Evolutionary conservation across 805 yeast species (phyloP).

Genomic region (Teunomyces cretensis): DNA sequence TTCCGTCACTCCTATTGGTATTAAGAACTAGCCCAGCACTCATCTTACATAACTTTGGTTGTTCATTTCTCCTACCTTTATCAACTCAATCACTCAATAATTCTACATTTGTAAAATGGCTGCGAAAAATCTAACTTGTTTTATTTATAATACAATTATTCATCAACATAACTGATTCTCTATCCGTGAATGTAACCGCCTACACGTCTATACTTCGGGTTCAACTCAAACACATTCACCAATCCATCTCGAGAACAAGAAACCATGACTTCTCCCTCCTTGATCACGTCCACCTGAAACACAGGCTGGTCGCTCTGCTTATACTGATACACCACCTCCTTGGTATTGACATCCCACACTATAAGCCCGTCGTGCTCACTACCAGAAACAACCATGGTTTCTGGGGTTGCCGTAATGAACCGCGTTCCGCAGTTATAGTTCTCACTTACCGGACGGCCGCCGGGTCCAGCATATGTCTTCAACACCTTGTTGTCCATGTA

Average conservation of each 20-base stretch:
- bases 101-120: background rate
- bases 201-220: constrained; percentile 8
- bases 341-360: constrained; percentile 69
- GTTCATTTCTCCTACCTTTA: too few species aligned
- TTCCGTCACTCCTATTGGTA: too few species aligned
- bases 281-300: constrained; percentile 40
- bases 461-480: constrained; percentile 52
- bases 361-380: constrained; percentile 53
- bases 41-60: too few species aligned
- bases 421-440: constrained; percentile 53
- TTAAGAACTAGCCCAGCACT: too few species aligned
- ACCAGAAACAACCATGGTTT: constrained; percentile 57
- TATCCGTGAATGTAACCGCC: background rate
- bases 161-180: background rate
- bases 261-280: constrained; percentile 37
- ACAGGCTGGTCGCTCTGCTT: constrained; percentile 27
- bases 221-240: constrained; percentile 21
- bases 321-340: constrained; percentile 40
- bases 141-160: too few species aligned
- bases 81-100: too few species aligned
- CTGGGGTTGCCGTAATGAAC: constrained; percentile 42
- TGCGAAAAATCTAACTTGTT: background rate
- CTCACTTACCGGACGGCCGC: constrained; percentile 40
- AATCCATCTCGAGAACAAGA: constrained; percentile 25
- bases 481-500: constrained; percentile 78